These are phyloP conservation scores for Auricularia sp. DNA, from an alignment of 768 basidiomycete species.

Conservation along the genomic window DNA sequence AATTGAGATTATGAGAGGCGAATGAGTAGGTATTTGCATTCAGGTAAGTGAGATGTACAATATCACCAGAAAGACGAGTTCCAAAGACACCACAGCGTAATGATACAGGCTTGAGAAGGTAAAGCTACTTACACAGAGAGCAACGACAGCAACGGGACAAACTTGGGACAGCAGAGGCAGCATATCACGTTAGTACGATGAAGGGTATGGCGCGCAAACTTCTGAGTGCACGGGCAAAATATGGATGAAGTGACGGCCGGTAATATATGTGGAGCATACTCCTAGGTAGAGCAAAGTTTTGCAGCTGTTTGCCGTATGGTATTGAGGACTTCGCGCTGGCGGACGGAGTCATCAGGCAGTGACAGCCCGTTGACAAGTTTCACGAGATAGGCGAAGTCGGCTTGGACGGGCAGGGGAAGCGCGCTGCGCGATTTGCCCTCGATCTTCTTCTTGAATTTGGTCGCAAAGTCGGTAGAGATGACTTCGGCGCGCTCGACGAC, in stretches of 20 bases:
- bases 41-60: not conserved
- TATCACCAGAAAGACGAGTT: not conserved
- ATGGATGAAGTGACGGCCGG: too few relatives aligned
- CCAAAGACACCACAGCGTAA: not conserved
- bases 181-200: too few relatives aligned
- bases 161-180: not conserved
- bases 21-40: too few relatives aligned
- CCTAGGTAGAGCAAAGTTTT: not conserved
- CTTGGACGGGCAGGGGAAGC: conserved; percentile 74
- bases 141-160: not conserved
- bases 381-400: conserved; percentile 79
- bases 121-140: not conserved
- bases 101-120: not conserved
- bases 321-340: not conserved
- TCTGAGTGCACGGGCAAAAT: too few relatives aligned
- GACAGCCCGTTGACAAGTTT: conserved; percentile 10
- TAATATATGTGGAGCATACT: too few relatives aligned
- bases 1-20: too few relatives aligned
- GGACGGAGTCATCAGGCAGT: not conserved
- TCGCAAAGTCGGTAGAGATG: conserved; percentile 78
- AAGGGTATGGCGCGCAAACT: too few relatives aligned
- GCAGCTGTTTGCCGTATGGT: not conserved
- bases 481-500: conserved; percentile 85
- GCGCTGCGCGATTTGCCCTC: conserved; percentile 51
- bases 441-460: conserved; percentile 75